Evolutionary conservation across 2,329 filamentous ascomycete genomes (phyloP).

Genomic region (Talaromyces islandicus): DNA sequence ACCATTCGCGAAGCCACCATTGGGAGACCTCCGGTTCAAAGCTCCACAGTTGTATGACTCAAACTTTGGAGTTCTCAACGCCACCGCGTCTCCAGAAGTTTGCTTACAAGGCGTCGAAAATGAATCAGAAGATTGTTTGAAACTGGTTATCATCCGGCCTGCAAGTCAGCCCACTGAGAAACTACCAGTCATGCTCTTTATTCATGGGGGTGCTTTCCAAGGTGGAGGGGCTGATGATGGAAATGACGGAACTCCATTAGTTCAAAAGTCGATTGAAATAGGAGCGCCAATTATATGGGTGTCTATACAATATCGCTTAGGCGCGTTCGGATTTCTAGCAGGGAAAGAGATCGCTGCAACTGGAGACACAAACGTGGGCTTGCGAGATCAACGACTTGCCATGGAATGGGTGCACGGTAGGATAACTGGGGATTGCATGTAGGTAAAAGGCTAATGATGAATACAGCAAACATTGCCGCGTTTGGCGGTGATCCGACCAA

Average conservation of each 20-base stretch:
- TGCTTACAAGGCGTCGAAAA: background rate
- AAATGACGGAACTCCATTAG: slow-evolving; percentile 30
- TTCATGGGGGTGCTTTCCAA: slow-evolving; percentile 56
- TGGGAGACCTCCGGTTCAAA: background rate
- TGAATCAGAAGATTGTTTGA: slow-evolving; percentile 60
- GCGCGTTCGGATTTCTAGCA: slow-evolving; percentile 67
- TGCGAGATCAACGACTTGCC: slow-evolving; percentile 66
- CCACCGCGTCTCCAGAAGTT: background rate
- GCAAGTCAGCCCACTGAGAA: slow-evolving; percentile 50
- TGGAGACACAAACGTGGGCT: slow-evolving; percentile 63
- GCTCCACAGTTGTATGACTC: background rate
- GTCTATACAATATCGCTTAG: slow-evolving; percentile 70
- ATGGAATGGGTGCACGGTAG: slow-evolving; percentile 58
- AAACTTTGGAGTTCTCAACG: background rate
- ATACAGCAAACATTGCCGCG: slow-evolving; percentile 59
- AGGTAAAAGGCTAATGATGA: slow-evolving; percentile 27
- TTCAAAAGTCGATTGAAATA: slow-evolving; percentile 35
- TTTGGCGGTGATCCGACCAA: slow-evolving; percentile 68
- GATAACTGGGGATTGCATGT: no score
- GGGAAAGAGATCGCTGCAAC: slow-evolving; percentile 63
- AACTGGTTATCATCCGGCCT: slow-evolving; percentile 55
- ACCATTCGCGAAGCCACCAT: background rate
- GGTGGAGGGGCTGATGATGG: slow-evolving; percentile 42
- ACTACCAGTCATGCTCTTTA: slow-evolving; percentile 65
- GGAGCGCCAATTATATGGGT: slow-evolving; percentile 68